Evolutionary conservation across 768 basidiomycete genomes (phyloP).

Genomic region (Suillus fuscotomentosus): DNA sequence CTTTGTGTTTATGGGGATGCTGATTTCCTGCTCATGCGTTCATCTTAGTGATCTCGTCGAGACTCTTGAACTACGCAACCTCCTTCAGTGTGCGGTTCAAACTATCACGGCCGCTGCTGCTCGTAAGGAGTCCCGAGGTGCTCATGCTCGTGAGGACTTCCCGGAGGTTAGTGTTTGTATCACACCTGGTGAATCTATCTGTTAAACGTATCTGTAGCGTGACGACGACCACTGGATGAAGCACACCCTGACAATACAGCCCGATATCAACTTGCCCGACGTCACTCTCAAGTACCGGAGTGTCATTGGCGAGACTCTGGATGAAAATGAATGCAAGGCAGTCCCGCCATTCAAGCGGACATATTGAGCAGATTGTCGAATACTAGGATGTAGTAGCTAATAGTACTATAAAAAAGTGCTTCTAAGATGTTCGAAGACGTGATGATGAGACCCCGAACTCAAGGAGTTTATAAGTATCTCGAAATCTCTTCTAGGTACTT

Average conservation of each 20-base stretch:
- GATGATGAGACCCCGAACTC: no score
- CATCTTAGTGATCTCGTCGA: conserved; percentile 84
- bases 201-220: conserved; percentile 48
- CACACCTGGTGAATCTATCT: conserved; percentile 3
- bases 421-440: no score
- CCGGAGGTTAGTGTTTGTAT: conserved; percentile 63
- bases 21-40: conserved; percentile 8
- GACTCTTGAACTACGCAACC: conserved; percentile 94
- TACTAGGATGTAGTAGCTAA: no score
- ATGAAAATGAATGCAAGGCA: conserved; percentile 94
- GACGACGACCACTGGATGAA: conserved; percentile 96
- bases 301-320: conserved; percentile 85
- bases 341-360: conserved; percentile 98
- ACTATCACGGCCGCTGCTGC: conserved; percentile 92
- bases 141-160: conserved; percentile 97
- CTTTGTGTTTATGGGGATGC: neutral
- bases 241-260: conserved; percentile 93
- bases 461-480: no score
- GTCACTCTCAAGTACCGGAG: conserved; percentile 88
- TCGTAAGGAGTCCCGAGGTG: conserved; percentile 96
- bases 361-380: conserved; percentile 46
- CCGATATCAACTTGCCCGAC: conserved; percentile 68
- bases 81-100: conserved; percentile 93
- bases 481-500: no score
- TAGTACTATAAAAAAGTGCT: no score